Evolutionary conservation across 2,329 filamentous ascomycete species (phyloP), one percentile per base, ranked within the genome.

Genomic region (Rhynchosporium agropyri): DNA sequence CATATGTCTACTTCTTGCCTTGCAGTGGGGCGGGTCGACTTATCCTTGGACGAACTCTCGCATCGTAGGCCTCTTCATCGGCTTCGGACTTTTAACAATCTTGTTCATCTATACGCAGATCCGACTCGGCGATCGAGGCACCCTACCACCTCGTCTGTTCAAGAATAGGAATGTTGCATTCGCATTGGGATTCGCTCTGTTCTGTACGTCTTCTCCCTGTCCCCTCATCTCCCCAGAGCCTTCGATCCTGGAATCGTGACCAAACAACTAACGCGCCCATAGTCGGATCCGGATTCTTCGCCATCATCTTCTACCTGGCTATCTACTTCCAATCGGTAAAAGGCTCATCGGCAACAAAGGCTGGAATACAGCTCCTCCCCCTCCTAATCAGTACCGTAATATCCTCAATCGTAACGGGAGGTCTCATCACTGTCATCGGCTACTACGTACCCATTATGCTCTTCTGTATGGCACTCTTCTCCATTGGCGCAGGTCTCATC

Each of bases 371-470:
- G 13, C 68, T 79, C 15, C 74, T 81, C 9, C 79, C 79, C 2
- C 71, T 79, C 54, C 71, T 79, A 20, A 73, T 81, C 9, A 70
- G 75, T 53, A 74, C 78, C 62, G 76, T 81, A 29, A 58, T 79
- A 9, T 72, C 75, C n/a, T 78, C 77, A 7, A 76, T 81, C 60
- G 33, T 73, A 2, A 75, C 75, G 10, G 80, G 80, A 38, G 70
- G 71, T 4, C 63, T 77, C 8, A 73, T 78, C 26, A 70, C 74
- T 1, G 73, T 69, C 40, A 69, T 78, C 28, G 79, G 80, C 26
- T 80, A 79, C 69, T 82, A 81, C 66, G 77, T 77, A 12, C 80
- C 79, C 2, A 74, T 78, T 61, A 75, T 80, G 71, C 70, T 81
- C 42, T 40, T 75, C 12, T 78, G 78, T 55, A 73, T 74, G 42